Base-by-base conservation (phyloP, 805 yeast genomes). In the Metschnikowia koreensis region DNA sequence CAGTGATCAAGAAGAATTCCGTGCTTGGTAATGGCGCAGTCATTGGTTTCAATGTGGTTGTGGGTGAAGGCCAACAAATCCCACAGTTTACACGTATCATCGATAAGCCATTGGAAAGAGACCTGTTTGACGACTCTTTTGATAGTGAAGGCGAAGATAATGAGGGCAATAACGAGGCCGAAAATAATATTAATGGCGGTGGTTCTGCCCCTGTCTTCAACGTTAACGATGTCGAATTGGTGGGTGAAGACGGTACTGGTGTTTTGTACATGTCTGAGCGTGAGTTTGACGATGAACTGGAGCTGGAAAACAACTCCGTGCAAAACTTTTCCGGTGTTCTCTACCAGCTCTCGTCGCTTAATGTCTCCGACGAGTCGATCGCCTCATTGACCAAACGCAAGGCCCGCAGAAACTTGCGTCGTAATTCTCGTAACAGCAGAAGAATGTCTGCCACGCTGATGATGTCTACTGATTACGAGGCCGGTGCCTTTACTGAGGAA, bases 21-120 rank as follows among this genome's bases (percentile, higher is more conserved):
- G 64, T 60, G 1, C 60, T 93, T 41, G 76, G 75, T 44, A 80
- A 86, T n/a, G 96, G 94, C 3, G 75, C 88, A 12, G 87, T 94
- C 11, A 72, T 94, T 53, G 96, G 97, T 0, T 87, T 80, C 63
- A 81, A 81, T 55, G 97, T 88, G 41, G 70, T 73, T 3, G 79
- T 92, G 52, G 91, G 84, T 45, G 74, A 76, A 29, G 71, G 76
- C 54, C 75, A 80, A 52, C 63, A 59, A 11, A 67, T 88, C 50
- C 78, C 79, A 1, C 69, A 69, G 47, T 77, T 81, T 52, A 71
- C 82, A 7, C 79, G 83, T 64, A 69, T 87, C 41, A 77, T 81
- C 11, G 80, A 80, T 38, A 66, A 66, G 15, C 82, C 79, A 13
- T 70, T 83, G 22, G 67, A 66, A 45, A 63, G 55, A 38, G 61